Percentiles rank a stretch among this genome's conserved stretches.
Conservation (phyloP, 2,329 filamentous ascomycete species). For the Akanthomyces dipterigenus region DNA sequence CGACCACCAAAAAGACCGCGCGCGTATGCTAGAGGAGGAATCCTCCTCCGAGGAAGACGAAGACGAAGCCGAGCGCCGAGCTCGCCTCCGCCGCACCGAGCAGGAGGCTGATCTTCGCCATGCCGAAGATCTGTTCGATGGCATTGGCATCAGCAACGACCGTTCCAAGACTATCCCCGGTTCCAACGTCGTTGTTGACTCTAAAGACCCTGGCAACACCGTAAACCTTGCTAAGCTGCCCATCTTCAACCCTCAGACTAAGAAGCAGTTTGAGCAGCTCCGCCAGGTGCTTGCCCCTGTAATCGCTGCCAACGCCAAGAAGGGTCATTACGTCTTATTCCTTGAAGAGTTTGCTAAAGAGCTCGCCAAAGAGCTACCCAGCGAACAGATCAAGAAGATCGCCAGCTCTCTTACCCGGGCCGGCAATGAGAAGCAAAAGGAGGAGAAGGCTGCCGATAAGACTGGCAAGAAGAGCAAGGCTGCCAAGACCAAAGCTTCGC, state of each 20-base stretch:
- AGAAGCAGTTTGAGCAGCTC: constrained; percentile 76
- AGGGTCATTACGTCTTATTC: constrained; percentile 85
- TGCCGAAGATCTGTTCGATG: constrained; percentile 84
- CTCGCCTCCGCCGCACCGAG: constrained; percentile 71
- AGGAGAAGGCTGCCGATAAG: constrained; percentile 93
- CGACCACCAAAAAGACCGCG: constrained; percentile 61
- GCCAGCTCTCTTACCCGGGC: constrained; percentile 80
- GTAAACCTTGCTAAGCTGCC: constrained; percentile 75
- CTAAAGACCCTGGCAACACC: constrained; percentile 66
- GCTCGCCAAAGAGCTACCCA: constrained; percentile 78
- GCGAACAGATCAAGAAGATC: constrained; percentile 95
- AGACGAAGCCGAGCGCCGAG: constrained; percentile 64
- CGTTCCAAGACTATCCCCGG: constrained; percentile 62
- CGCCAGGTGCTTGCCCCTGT: constrained; percentile 75
- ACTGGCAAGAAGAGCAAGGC: constrained; percentile 96
- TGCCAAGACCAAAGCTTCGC: constrained; percentile 84
- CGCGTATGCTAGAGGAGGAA: constrained; percentile 43
- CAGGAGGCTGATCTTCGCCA: constrained; percentile 83
- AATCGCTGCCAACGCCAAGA: constrained; percentile 68
- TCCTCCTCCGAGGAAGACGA: constrained; percentile 59
- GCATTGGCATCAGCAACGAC: constrained; percentile 58
- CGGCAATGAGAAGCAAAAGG: constrained; percentile 96
- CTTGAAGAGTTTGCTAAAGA: constrained; percentile 86
- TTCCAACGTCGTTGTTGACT: constrained; percentile 61
- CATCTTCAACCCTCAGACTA: constrained; percentile 84